A percentile compares a stretch with the other conserved stretches of the same genome.
These are phyloP conservation scores for Xylariaceae sp. DNA, from an alignment of 2,329 filamentous ascomycete genomes.

Conservation along the genomic window DNA sequence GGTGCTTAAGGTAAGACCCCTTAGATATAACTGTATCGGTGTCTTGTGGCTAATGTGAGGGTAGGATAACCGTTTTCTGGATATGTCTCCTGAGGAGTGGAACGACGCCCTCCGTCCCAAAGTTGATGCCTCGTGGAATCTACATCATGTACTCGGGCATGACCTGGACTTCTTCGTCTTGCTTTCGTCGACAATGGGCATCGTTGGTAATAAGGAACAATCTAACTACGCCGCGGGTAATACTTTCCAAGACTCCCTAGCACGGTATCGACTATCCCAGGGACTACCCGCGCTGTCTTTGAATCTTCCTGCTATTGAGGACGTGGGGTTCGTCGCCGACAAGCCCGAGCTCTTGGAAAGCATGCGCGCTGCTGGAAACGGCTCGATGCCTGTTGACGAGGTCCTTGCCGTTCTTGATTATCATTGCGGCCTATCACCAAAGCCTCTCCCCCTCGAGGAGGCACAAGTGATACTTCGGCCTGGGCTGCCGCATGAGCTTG, in stretches of 20 bases:
- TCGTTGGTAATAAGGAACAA: slow-evolving; percentile 34
- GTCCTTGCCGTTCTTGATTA: slow-evolving; percentile 36
- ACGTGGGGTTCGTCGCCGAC: slow-evolving; percentile 34
- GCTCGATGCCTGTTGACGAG: slow-evolving; percentile 21
- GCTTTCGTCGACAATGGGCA: slow-evolving; percentile 33
- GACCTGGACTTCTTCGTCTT: slow-evolving; percentile 33
- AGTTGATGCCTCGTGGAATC: slow-evolving; percentile 51
- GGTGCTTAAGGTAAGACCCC: slow-evolving; percentile 42
- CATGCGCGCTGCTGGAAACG: slow-evolving; percentile 24
- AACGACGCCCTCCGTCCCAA: slow-evolving; percentile 47
- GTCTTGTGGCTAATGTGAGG: neutral
- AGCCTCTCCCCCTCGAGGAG: neutral
- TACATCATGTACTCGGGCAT: slow-evolving; percentile 41
- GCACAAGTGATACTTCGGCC: slow-evolving; percentile 38
- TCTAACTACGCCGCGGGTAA: slow-evolving; percentile 36
- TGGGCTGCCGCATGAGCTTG: slow-evolving; percentile 35
- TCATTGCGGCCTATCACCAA: slow-evolving; percentile 28
- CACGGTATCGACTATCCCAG: slow-evolving; percentile 27
- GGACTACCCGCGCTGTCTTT: slow-evolving; percentile 34
- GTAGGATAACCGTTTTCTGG: slow-evolving; percentile 42
- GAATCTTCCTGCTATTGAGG: slow-evolving; percentile 30
- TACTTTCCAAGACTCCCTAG: slow-evolving; percentile 35
- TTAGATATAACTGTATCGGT: too few relatives aligned
- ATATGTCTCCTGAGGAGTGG: slow-evolving; percentile 50
- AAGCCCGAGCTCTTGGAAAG: slow-evolving; percentile 32